phyloP scores from a whole-genome alignment of 805 yeast genomes.

The Groenewaldozyma tartarivorans region DNA sequence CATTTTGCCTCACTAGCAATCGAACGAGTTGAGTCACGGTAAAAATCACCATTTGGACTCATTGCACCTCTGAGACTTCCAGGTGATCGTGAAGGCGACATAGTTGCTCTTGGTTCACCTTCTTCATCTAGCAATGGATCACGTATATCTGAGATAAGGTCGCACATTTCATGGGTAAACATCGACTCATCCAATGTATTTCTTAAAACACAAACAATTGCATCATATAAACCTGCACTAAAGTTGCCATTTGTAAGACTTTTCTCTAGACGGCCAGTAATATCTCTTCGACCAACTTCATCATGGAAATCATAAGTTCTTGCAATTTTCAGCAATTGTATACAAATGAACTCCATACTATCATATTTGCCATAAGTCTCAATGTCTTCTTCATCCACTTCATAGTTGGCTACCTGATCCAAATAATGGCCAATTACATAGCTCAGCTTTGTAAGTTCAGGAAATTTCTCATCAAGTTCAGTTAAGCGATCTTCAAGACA shows the following conservation, averaged over 20 bases:
- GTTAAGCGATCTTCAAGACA: conserved; percentile 46
- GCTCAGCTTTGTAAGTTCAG: conserved; percentile 70
- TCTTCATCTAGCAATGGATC: conserved; percentile 43
- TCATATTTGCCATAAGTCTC: not conserved
- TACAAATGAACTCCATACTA: conserved; percentile 53
- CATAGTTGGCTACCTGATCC: conserved; percentile 20
- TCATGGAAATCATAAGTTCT: conserved; percentile 76
- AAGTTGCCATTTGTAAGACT: conserved; percentile 42
- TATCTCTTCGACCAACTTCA: conserved; percentile 77
- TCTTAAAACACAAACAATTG: conserved; percentile 55
- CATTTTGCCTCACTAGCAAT: conserved; percentile 35
- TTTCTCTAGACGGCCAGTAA: conserved; percentile 48
- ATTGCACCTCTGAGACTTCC: not conserved
- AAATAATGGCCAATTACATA: conserved; percentile 48
- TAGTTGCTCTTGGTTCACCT: not conserved
- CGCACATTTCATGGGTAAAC: conserved; percentile 75
- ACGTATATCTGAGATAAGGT: conserved; percentile 74
- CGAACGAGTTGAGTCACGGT: not conserved
- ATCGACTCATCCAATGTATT: conserved; percentile 73
- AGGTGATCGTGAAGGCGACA: not conserved
- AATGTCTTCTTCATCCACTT: conserved; percentile 37
- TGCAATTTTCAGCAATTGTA: conserved; percentile 61
- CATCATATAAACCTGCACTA: conserved; percentile 42
- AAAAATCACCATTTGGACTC: not conserved
- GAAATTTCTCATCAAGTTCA: conserved; percentile 57